Base-by-base conservation (phyloP, 1,284 basidiomycete genomes). In the Phlebopus sp. region DNA sequence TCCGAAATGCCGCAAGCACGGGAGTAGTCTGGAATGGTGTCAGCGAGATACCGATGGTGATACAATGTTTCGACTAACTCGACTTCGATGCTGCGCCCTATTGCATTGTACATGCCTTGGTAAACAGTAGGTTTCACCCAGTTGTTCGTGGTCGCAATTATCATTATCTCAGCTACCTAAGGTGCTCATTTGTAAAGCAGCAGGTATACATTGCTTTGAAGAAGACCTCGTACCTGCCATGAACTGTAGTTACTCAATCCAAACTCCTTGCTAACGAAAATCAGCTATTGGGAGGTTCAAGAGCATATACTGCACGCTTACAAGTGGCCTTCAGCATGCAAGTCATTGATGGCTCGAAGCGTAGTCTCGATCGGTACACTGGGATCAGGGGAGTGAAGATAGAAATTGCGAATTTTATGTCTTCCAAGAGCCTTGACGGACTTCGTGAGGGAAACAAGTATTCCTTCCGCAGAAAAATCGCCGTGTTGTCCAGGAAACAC, bases 1-100 rank as follows among this genome's bases (percentile, higher is more conserved):
- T 4, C 79, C 78, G 54, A 74, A 82, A 56, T 82, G 80, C 31
- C 82, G 70, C 36, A 85, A 69, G 59, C 80, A 82, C 5, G 79
- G 79, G 59, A 84, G 72, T n/a, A 84, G 69, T 54, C 64, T 77
- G 60, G 54, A 19, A 15, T 19, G 9, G 10, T 42, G 34, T 62
- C 42, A 23, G 29, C 9, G 7, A 31, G 30, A 32, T 46, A 11
- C 42, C 32, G 37, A 10, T 34, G 2, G 23, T 15, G 36, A 35
- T 36, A 13, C 19, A 13, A 35, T 14, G 6, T 36, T 32, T 10
- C 5, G 40, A 46, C 44, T 4, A 14, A 60, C 62, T 77, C 75
- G 8, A 64, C 50, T 54, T 78, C 74, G 13, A 69, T 66, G 23
- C 61, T 63, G n/a, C 78, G 68, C 27, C 68, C 65, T 34, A 76